Evolutionary conservation across 2,329 filamentous ascomycete genomes (phyloP).

Genomic region (Colletotrichum ledebouriae): DNA sequence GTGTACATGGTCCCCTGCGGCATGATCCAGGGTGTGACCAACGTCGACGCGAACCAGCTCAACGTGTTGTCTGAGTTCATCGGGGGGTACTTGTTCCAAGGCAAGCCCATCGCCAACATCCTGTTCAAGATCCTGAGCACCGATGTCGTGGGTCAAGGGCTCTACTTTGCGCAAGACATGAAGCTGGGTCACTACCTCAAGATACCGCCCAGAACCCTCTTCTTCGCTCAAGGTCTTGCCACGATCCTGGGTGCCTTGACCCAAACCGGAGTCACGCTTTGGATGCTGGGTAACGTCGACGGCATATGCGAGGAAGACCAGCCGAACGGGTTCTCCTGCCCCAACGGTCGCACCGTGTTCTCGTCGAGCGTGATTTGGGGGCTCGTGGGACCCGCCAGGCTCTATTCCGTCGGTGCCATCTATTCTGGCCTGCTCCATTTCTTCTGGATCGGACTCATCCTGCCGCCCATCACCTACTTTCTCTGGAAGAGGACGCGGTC

Average conservation of each 20-base stretch:
- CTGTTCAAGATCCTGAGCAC: slow-evolving; percentile 52
- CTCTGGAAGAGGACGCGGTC: slow-evolving; percentile 61
- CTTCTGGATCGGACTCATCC: slow-evolving; percentile 63
- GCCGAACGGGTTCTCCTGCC: slow-evolving; percentile 66
- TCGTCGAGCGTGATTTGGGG: slow-evolving; percentile 74
- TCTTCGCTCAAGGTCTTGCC: slow-evolving; percentile 72
- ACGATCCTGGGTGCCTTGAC: slow-evolving; percentile 55
- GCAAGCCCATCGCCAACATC: slow-evolving; percentile 54
- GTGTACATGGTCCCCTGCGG: slow-evolving; percentile 64
- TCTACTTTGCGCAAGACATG: slow-evolving; percentile 62
- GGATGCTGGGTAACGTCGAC: slow-evolving; percentile 59
- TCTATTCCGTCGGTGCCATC: slow-evolving; percentile 55
- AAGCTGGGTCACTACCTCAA: slow-evolving; percentile 65
- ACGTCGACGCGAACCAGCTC: slow-evolving; percentile 59
- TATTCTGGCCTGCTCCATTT: slow-evolving; percentile 67
- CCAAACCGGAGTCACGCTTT: slow-evolving; percentile 51
- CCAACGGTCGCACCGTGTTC: slow-evolving; percentile 71
- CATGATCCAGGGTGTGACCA: slow-evolving; percentile 59
- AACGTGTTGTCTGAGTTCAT: slow-evolving; percentile 38
- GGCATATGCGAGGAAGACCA: slow-evolving; percentile 65
- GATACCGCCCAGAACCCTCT: slow-evolving; percentile 68
- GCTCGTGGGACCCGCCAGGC: slow-evolving; percentile 61
- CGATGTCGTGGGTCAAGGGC: slow-evolving; percentile 52
- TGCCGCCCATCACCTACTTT: slow-evolving; percentile 64
- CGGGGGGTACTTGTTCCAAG: slow-evolving; percentile 64